phyloP scores from a whole-genome alignment of 306 rosid genomes.

The Rosa rugosa region DNA sequence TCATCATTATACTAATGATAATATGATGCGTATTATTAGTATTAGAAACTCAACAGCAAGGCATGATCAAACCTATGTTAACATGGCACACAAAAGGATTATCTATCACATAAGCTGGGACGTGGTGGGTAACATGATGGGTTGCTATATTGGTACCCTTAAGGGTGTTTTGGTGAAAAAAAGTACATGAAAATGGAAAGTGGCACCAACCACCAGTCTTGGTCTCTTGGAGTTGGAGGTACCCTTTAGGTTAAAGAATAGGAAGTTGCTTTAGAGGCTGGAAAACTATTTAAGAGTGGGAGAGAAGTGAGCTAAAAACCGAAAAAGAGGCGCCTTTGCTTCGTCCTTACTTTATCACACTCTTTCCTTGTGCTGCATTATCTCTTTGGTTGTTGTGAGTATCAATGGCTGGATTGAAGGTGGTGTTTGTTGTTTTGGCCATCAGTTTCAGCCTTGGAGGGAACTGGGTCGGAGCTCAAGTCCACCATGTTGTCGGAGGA shows the following conservation, averaged over 20 bases:
- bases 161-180: background rate
- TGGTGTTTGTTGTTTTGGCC: constrained; percentile 16
- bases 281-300: constrained; percentile 9
- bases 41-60: background rate
- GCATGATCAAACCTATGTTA: background rate
- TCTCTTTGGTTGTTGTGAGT: background rate
- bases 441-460: constrained; percentile 28
- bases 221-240: background rate
- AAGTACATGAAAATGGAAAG: background rate
- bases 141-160: background rate
- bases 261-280: constrained; percentile 36
- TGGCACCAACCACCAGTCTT: constrained; percentile 1
- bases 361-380: background rate
- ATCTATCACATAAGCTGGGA: background rate
- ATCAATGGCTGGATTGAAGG: constrained; percentile 37
- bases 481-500: constrained; percentile 80
- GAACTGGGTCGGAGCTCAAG: constrained; percentile 36
- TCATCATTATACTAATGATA: too few relatives aligned
- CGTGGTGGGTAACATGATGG: background rate
- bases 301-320: background rate
- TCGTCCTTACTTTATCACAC: background rate
- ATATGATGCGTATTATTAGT: too few relatives aligned
- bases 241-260: constrained; percentile 1
- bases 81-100: background rate
- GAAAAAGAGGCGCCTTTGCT: background rate